Base-by-base conservation (phyloP, 2,329 filamentous ascomycete genomes). In the Hypomyces rosellus region DNA sequence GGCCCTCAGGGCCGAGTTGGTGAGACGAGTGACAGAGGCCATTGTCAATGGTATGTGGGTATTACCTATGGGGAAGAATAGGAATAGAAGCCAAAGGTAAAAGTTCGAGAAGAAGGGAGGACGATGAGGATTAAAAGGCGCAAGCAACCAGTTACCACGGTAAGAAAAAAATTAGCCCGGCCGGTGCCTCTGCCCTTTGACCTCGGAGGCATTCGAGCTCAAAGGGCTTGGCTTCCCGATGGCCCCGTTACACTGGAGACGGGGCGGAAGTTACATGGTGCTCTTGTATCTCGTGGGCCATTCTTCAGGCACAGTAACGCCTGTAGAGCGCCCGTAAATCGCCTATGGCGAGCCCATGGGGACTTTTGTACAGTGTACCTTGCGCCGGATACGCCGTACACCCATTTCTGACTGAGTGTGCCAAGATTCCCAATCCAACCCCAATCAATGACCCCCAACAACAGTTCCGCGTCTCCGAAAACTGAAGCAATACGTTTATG, bases 21-120 rank as follows among this genome's bases (percentile, higher is more conserved):
- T 84, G 67, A 95, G 73, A 78, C 89, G 86, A 69, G 93, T 75
- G 69, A 88, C 81, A 67, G 89, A 84, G 69, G 89, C 86, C 89
- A 96, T 96, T 74, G 74, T 63, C 60, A 58, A 54, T 49, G 57
- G 48, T 58, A 58, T 37, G 20, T 46, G 25, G 45, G 38, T 12
- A 41, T 18, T 59, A 57, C 18, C 20, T 46, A 30, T 34, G 49
- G 46, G 41, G 39, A 48, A 39, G 41, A 39, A 40, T 9, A 34
- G 36, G 11, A 46, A 42, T 45, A 54, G 48, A 41, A 22, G 12
- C 55, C 58, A 55, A 63, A 63, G 59, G 58, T 60, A 51, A 50
- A 58, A 52, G 50, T 51, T 58, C 57, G 57, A 65, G 51, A 55
- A 56, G 52, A 54, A 56, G 56, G 54, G 50, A 50, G 52, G 59